These are phyloP conservation scores for Triticum timopheevii DNA, from an alignment of 176 grass and related monocot genomes.

Conservation along the genomic window DNA sequence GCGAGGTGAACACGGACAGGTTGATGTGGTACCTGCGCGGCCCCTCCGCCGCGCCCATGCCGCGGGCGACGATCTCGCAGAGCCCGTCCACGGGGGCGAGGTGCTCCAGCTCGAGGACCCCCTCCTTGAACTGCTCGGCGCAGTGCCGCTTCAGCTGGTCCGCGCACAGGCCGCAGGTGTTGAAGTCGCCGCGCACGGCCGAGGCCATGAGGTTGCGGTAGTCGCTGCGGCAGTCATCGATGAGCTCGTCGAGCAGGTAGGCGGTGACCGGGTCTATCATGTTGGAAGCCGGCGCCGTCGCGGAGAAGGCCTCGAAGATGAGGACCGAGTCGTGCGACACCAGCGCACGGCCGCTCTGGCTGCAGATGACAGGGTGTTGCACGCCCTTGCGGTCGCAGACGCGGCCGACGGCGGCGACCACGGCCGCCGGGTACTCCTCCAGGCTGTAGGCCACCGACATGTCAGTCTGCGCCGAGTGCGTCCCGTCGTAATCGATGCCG, in stretches of 20 bases:
- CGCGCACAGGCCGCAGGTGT: constrained; percentile 59
- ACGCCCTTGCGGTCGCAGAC: constrained; percentile 78
- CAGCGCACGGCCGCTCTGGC: constrained; percentile 90
- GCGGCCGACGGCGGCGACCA: constrained; percentile 61
- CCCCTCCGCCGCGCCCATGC: constrained; percentile 56
- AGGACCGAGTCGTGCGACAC: constrained; percentile 96
- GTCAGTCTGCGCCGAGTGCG: constrained; percentile 71
- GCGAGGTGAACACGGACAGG: constrained; percentile 87
- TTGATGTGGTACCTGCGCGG: constrained; percentile 77
- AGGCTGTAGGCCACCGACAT: constrained; percentile 83
- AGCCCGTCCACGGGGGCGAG: constrained; percentile 75
- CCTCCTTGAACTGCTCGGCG: constrained; percentile 89
- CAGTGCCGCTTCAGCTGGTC: constrained; percentile 84
- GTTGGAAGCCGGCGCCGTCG: constrained; percentile 14
- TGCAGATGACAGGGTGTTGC: constrained; percentile 85
- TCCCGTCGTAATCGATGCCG: constrained; percentile 87
- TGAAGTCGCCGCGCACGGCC: constrained; percentile 56
- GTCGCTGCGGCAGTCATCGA: constrained; percentile 68
- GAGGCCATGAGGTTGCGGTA: constrained; percentile 88
- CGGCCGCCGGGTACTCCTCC: constrained; percentile 80
- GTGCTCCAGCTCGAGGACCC: constrained; percentile 66
- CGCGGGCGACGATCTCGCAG: constrained; percentile 73
- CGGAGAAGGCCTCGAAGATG: constrained; percentile 85
- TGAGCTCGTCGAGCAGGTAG: constrained; percentile 65
- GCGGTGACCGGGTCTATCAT: constrained; percentile 36